Evolutionary conservation across 768 basidiomycete species (phyloP).

Genomic region (Psilocybe subaeruginosa): DNA sequence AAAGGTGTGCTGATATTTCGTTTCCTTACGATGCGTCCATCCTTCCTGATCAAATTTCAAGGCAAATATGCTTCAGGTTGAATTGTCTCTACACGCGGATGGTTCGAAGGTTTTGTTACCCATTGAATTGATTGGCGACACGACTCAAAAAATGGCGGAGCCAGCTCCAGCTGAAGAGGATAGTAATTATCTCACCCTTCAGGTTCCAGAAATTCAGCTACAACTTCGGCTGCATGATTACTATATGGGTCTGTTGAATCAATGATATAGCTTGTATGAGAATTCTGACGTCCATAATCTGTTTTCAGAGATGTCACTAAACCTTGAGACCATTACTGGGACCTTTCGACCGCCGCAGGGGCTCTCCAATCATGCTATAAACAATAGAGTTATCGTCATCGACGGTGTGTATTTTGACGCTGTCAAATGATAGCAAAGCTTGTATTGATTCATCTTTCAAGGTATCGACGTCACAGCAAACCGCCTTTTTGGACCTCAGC

Average conservation of each 20-base stretch:
- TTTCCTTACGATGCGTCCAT: neutral
- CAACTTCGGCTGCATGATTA: slow-evolving; percentile 82
- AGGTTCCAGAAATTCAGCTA: slow-evolving; percentile 71
- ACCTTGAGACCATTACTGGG: slow-evolving; percentile 63
- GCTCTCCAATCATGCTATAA: slow-evolving; percentile 18
- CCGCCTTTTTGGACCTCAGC: slow-evolving; percentile 88
- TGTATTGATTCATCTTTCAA: slow-evolving; percentile 26
- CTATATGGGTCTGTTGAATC: slow-evolving; percentile 70
- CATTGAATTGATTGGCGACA: slow-evolving; percentile 67
- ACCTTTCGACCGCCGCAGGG: slow-evolving; percentile 49
- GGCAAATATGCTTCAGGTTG: slow-evolving; percentile 85
- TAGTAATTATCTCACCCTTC: slow-evolving; percentile 42
- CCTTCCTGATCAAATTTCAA: slow-evolving; percentile 30
- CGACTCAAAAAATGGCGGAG: slow-evolving; percentile 30
- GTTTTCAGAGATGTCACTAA: slow-evolving; percentile 75
- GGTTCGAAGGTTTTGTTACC: slow-evolving; percentile 65
- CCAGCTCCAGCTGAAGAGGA: slow-evolving; percentile 11
- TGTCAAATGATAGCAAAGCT: neutral
- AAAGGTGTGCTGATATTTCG: slow-evolving; percentile 49
- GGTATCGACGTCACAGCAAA: slow-evolving; percentile 82
- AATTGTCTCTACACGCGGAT: slow-evolving; percentile 54
- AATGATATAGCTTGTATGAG: neutral
- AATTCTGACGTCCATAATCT: neutral
- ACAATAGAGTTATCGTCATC: slow-evolving; percentile 48
- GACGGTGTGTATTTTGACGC: slow-evolving; percentile 37